Conservation (phyloP, 768 basidiomycete species). For the Rhodosporidiobolus odoratus region DNA sequence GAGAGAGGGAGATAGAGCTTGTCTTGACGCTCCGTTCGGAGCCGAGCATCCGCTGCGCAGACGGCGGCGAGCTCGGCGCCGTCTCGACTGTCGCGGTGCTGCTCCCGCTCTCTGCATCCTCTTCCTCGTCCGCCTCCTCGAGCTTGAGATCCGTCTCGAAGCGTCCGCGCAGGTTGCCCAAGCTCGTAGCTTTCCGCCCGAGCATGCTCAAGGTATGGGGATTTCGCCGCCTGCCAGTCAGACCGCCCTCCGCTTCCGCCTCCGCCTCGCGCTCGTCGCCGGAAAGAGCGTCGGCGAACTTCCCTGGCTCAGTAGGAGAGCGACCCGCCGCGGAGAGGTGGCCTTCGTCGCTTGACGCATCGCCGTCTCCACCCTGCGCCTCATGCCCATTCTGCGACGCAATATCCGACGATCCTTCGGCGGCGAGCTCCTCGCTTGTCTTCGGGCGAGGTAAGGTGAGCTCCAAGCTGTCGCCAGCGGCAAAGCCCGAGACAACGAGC, state of each 20-base stretch:
- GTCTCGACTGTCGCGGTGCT: slow-evolving; percentile 30
- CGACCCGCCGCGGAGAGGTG: neutral
- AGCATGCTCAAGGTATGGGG: slow-evolving; percentile 47
- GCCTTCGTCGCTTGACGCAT: neutral
- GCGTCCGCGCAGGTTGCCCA: slow-evolving; percentile 42
- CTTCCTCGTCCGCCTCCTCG: slow-evolving; percentile 21
- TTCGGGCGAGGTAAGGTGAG: slow-evolving; percentile 17
- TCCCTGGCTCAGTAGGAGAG: neutral
- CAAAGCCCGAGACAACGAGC: slow-evolving; percentile 55
- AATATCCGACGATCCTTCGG: slow-evolving; percentile 37
- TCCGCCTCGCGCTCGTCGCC: neutral
- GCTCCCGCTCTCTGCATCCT: slow-evolving; percentile 29
- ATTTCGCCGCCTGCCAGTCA: slow-evolving; percentile 26
- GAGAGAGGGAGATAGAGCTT: slow-evolving; percentile 46
- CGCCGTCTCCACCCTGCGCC: neutral
- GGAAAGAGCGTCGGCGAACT: neutral
- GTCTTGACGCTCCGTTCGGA: slow-evolving; percentile 43
- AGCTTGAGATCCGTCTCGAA: slow-evolving; percentile 39
- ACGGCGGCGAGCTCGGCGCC: slow-evolving; percentile 17
- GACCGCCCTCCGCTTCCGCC: slow-evolving; percentile 1
- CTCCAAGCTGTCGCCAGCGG: slow-evolving; percentile 20
- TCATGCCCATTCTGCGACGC: slow-evolving; percentile 47
- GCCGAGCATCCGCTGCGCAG: neutral
- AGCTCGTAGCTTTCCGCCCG: slow-evolving; percentile 46
- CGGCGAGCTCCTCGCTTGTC: slow-evolving; percentile 43